Base-by-base conservation (phyloP, 768 basidiomycete species). In the Crucibulum laeve region DNA sequence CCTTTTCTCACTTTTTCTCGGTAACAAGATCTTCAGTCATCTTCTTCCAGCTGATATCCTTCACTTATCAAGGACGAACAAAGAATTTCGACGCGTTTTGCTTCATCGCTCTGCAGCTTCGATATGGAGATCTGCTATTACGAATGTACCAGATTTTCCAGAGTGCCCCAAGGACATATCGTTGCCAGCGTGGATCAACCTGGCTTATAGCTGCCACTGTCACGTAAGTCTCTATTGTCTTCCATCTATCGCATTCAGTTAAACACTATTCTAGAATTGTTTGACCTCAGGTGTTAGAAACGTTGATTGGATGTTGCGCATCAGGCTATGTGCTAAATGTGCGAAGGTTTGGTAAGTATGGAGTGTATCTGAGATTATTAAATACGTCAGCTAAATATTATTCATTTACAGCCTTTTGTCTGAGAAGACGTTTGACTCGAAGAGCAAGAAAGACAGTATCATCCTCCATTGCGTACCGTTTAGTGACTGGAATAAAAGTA, bases 241-340 rank as follows among this genome's bases (percentile, higher is more conserved):
- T 15, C 15, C 28, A n/a, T n/a, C n/a, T n/a, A n/a, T 32, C 28
- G 15, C 28, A 32, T 32, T 15, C 11, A 15, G 11, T 32, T 10
- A 32, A 10, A 11, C 11, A 15, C 15, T 10, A 15, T 2, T 32
- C 4, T 47, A 61, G 56, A 60, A 54, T 22, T 62, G 59, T 40
- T 32, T 50, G 8, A 33, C 47, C 5, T 24, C 19, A 23, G 54
- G 52, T 28, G 53, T 48, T 8, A 43, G 49, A 30, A 52, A 50
- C 25, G 53, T 60, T 24, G 56, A 63, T 41, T 63, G 61, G 23
- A 19, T 51, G 6, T 38, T 63, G 24, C 51, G 59, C 15, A 47
- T 54, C 5, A 58, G 62, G 11, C 53, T 55, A 2, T 62, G 61
- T 43, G 47, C 46, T 23, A 42, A 42, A 38, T 65, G 62, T 35